Base-by-base conservation (phyloP, 108 stramenopile genomes). In the Nannochloropsis oceanica region DNA sequence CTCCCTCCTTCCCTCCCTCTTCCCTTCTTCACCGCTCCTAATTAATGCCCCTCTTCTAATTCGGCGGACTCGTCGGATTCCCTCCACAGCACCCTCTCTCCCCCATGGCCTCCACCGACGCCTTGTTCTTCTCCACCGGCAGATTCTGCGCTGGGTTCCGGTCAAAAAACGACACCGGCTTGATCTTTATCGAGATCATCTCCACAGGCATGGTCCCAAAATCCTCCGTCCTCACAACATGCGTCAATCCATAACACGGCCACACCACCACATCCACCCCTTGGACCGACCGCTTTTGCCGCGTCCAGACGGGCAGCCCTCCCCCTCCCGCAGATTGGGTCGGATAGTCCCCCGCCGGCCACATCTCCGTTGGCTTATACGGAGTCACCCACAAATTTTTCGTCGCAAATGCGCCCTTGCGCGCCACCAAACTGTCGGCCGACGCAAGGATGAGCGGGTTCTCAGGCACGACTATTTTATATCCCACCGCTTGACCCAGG, bases 311-410 rank as follows among this genome's bases (percentile, higher is more conserved):
- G 0, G 92, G 92, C 24, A 93, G 46, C 13, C 93, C 93, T 20
- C 82, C 91, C 44, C 83, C 80, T 27, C 86, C 92, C 22, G 82
- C 80, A 20, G 83, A 87, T 79, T 92, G 92, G 13, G 91, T 91
- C 2, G 92, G 90, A 81, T 91, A 92, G 27, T 93, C 92, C 43
- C 93, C 93, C 11, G 92, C 88, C 13, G 93, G 93, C 84, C 84
- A 93, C 13, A 91, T 88, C 79, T 93, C 92, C 26, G 82, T 46
- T 14, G 84, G 81, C 43, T 84, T 81, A 46, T 92, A 86, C 12
- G 87, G 89, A 8, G 93, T 93, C 5, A 93, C 93, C 91, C 92
- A 93, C 27, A 93, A 79, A 43, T 92, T 82, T 11, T 92, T 86
- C 26, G 44, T 84, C 9, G 92, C 92, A 85, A 93, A 93, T 22